Base-by-base conservation (phyloP, 2,329 filamentous ascomycete species). In the Epichloe brachyelytri region DNA sequence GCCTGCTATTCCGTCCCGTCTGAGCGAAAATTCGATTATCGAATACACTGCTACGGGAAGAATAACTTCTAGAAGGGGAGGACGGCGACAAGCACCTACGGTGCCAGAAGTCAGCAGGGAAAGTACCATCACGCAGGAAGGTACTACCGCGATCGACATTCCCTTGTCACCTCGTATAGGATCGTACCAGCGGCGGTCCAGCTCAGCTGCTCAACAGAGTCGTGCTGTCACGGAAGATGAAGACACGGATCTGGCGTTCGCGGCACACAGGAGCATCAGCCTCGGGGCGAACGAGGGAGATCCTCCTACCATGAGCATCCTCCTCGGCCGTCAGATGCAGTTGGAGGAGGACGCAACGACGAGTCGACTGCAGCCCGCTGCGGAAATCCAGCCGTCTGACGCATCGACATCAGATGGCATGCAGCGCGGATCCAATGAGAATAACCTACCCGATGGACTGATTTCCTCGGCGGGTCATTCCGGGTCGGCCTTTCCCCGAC, bases 1-100 rank as follows among this genome's bases (percentile, higher is more conserved):
- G 0, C 93, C 93, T 4, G 89, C 90, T 11, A 88, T 97, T 30
- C 91, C 91, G 19, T 96, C 90, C 7, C 80, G 93, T n/a, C 72
- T 98, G 20, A 95, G 88, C 62, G 88, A 93, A 55, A 90, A 94
- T 62, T 93, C 87, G 48, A 88, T 93, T 34, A 67, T 68, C 38
- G 66, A 68, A 49, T 65, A 68, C 44, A 56, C 60, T 19, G 55
- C 59, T 2, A 57, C 60, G 20, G 60, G 61, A n/a, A 57, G 65
- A 17, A 59, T 60, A 17, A 57, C 62, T 22, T 63, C 67, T 7
- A 60, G 65, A 15, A 60, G 65, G 14, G 58, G 60, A 36, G 58
- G 58, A 11, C 62, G 59, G 19, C 53, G 56, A 8, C 59, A 57
- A 36, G 58, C 59, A 20, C 56, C 56, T 4, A 58, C 62, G 14